phyloP scores from a whole-genome alignment of 768 basidiomycete genomes.

The Sporobolomyces pararoseus region DNA sequence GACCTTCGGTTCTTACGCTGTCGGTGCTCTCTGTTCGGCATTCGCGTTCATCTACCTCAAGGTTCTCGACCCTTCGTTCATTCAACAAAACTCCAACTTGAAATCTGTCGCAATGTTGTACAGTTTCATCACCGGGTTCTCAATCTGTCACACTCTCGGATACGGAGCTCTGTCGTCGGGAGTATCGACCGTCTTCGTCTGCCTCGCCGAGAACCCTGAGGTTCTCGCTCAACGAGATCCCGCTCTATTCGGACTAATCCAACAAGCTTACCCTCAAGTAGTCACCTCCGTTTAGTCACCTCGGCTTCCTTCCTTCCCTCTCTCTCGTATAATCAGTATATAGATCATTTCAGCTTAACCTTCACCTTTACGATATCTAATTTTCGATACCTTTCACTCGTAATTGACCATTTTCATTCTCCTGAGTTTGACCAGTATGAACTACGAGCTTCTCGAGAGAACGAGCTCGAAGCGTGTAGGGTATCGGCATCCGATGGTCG shows the following conservation, averaged over 20 bases:
- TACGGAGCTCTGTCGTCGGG: constrained; percentile 30
- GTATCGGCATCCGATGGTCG: too few species aligned
- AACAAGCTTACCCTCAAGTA: constrained; percentile 40
- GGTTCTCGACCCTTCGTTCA: constrained; percentile 32
- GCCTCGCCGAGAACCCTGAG: constrained; percentile 39
- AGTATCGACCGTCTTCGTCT: constrained; percentile 39
- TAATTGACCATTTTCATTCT: too few species aligned
- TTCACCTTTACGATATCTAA: too few species aligned
- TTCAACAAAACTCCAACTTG: constrained; percentile 22
- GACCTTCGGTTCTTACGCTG: constrained; percentile 35
- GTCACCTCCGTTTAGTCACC: constrained; percentile 18
- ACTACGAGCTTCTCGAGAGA: too few species aligned
- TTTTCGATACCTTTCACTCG: too few species aligned
- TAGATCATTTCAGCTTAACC: too few species aligned
- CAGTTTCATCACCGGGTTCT: constrained; percentile 44
- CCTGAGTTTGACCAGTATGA: too few species aligned
- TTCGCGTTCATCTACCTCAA: constrained; percentile 44
- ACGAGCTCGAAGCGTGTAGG: too few species aligned
- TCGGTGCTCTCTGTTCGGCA: constrained; percentile 35
- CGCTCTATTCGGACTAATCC: constrained; percentile 41
- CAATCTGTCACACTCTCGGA: constrained; percentile 44
- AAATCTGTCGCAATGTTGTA: constrained; percentile 23
- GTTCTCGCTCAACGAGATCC: constrained; percentile 43
- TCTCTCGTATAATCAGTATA: too few species aligned
- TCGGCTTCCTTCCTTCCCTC: not conserved